Evolutionary conservation across 805 yeast genomes (phyloP), one percentile per base, ranked within the genome.

Genomic region (Millerozyma miso): DNA sequence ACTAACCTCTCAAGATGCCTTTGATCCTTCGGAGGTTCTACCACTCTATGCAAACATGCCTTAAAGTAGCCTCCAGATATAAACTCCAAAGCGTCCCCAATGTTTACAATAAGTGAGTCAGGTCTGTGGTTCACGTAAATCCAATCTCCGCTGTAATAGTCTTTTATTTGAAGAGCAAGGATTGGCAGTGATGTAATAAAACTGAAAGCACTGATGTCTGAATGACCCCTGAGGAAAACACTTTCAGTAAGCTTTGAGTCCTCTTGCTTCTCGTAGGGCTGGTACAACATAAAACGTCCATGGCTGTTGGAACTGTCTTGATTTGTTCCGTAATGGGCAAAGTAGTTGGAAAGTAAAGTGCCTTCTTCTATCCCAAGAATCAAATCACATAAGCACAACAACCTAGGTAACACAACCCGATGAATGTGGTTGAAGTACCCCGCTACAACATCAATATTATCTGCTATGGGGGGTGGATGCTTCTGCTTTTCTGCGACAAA

Each of bases 301-400:
- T 58, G 62, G 34, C 62, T 53, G 3, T 53, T 50, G 5, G 59
- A 50, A n/a, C 52, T 51, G 33, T 56, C 57, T 14, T 33, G 15
- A 29, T 51, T 48, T 31, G 66, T 62, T 1, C 77, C 78, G 1
- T 69, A 63, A 19, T 58, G 56, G 19, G 60, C 54, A 55, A 68
- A 74, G 47, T 63, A 63, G 14, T 60, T 53, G 8, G 62, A 58
- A 56, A 60, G 69, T 10, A 71, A 43, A 1, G 65, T 57, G 1
- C 79, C 79, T 46, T 74, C 78, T 3, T 75, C 76, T n/a, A 73
- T 52, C 46, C 69, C 72, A 40, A 74, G 55, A 10, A 73, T 63
- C 37, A 73, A 57, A 50, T 74, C 79, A 51, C 76, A 69, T 36
- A 74, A 53, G 6, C 51, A 53, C 5, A 66, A 52, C 3, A 74